Evolutionary conservation across 2,329 filamentous ascomycete species (phyloP), one percentile per base, ranked within the genome.

Genomic region (Rutstroemia sp.): DNA sequence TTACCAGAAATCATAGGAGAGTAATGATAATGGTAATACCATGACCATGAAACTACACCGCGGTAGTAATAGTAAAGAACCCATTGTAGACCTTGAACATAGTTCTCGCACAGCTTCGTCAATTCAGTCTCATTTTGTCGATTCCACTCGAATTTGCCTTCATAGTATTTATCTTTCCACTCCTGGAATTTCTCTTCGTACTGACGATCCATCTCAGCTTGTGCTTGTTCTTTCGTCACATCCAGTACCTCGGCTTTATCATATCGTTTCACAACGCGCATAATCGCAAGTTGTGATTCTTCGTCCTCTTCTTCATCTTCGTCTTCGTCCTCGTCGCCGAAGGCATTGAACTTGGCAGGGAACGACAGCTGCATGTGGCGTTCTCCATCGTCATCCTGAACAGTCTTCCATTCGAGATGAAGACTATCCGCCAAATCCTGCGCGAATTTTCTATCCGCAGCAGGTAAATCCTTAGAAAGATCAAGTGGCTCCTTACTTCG

Each of bases 31-130:
- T 80, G 79, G 72, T 96, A 99, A 74, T 89, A 99, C 94, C 94
- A 99, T 14, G 94, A 91, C 94, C 94, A 99, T 12, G 92, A 97
- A 16, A 90, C 94, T 58, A 99, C 94, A 60, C 94, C 94, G 54
- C 87, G 86, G 74, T 99, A 99, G 73, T 99, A 99, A 76, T 99
- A 99, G 72, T 87, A 96, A 50, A 99, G 77, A 45, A 99, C 94
- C 95, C 94, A 99, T 71, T 99, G 94, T 59, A 99, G 75, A 59
- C 94, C 94, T 73, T 99, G 89, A 6, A 99, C 91, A 67, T 99
- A 99, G 73, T 97, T 99, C 72, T 97, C 91, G 25, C 89, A 87
- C 59, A 99, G 77, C 61, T 87, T 86, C 54, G 78, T 85, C 68
- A 97, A 78, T 71, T 95, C 90, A 42, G 83, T 83, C 62, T 92